These are phyloP conservation scores for Neostapfia colusana DNA, from an alignment of 176 grass and related monocot species.

Conservation along the genomic window DNA sequence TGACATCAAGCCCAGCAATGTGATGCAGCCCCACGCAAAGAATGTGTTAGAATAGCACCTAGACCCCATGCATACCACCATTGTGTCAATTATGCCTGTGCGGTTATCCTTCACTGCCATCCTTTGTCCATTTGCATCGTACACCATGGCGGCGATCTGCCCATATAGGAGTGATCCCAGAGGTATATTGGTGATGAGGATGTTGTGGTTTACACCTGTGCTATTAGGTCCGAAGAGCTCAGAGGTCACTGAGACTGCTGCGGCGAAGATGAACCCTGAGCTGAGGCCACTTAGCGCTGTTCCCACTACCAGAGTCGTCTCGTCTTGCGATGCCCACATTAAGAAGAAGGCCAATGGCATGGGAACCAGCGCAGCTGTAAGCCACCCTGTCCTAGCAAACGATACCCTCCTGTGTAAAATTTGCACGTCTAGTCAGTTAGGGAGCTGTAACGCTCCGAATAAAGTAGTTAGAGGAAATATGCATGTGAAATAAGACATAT, in stretches of 20 bases:
- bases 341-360: constrained; percentile 80
- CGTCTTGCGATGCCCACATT: constrained; percentile 51
- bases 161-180: constrained; percentile 86
- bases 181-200: constrained; percentile 95
- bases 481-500: constrained; percentile 12
- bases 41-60: constrained; percentile 79
- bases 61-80: constrained; percentile 77
- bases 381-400: constrained; percentile 83
- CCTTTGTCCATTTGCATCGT: constrained; percentile 62
- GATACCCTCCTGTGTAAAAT: constrained; percentile 61
- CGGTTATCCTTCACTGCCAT: constrained; percentile 30
- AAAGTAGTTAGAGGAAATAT: neutral
- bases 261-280: constrained; percentile 90
- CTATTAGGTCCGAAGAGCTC: constrained; percentile 86
- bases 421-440: constrained; percentile 20
- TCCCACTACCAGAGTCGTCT: constrained; percentile 50
- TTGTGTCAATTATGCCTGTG: constrained; percentile 45
- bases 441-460: neutral
- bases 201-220: constrained; percentile 89
- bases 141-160: constrained; percentile 72
- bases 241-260: constrained; percentile 79
- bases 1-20: constrained; percentile 55
- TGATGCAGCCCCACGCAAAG: constrained; percentile 72
- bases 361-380: constrained; percentile 59
- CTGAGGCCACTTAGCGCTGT: constrained; percentile 71